Percentiles rank a stretch among this genome's conserved stretches.
These are phyloP conservation scores for Erythrobasidium hasegawianum DNA, from an alignment of 1,284 basidiomycete genomes.

Conservation along the genomic window DNA sequence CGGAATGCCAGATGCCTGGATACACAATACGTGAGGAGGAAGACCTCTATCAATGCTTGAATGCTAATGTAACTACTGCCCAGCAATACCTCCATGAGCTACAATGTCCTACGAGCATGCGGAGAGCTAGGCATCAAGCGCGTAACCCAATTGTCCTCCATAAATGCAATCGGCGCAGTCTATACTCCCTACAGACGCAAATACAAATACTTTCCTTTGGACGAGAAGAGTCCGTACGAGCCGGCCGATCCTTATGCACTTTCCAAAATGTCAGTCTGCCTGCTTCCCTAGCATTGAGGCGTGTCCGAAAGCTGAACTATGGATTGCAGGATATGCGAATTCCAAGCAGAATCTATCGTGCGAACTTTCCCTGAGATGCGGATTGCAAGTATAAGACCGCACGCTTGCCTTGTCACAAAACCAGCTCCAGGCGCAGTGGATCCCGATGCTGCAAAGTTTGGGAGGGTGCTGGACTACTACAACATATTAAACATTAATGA, in stretches of 20 bases:
- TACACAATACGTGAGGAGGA: background rate
- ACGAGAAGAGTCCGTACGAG: constrained; percentile 57
- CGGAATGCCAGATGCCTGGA: constrained; percentile 52
- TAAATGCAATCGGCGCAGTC: background rate
- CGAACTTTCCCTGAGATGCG: constrained; percentile 21
- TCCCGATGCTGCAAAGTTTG: too few relatives aligned
- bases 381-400: constrained; percentile 27
- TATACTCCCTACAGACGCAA: background rate
- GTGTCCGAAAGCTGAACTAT: background rate
- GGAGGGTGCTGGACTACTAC: too few relatives aligned
- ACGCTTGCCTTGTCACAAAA: constrained; percentile 5
- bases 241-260: constrained; percentile 53
- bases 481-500: too few relatives aligned
- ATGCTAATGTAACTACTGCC: constrained; percentile 40
- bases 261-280: constrained; percentile 3
- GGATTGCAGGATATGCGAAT: constrained; percentile 13
- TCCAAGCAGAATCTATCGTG: constrained; percentile 28
- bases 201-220: background rate
- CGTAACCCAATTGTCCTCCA: constrained; percentile 46
- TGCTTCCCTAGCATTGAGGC: too few relatives aligned
- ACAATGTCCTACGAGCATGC: constrained; percentile 47
- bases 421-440: background rate
- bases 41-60: too few relatives aligned
- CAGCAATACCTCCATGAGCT: constrained; percentile 42
- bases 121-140: constrained; percentile 61